Base-by-base conservation (phyloP, 2,329 filamentous ascomycete genomes). In the Stachybotrys echinatus region DNA sequence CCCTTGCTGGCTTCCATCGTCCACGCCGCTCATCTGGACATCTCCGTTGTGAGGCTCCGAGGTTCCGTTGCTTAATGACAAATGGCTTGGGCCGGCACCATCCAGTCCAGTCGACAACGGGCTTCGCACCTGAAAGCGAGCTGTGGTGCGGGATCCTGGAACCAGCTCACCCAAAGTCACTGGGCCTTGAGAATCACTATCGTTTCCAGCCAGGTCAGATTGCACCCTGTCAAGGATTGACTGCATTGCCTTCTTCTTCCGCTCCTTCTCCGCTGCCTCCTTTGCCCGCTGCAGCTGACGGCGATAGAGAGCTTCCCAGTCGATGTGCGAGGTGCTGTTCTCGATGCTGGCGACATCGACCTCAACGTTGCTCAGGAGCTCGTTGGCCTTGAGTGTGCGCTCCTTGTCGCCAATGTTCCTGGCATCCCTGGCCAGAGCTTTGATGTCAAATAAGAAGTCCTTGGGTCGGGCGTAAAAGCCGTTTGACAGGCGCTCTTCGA, bases 401-500 rank as follows among this genome's bases (percentile, higher is more conserved):
- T 95, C 88, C 58, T 85, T 84, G 60, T 97, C 92, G n/a, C 87
- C 89, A 51, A 85, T 80, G 12, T 84, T 85, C 63, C 85, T 88
- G 12, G 92, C 85, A 69, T 99, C 94, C 65, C 89, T 92, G 20
- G 87, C 86, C 5, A 99, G 74, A 34, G 85, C 82, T 64, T 87
- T 89, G 60, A 97, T 89, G 64, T 99, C 94, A 39, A 85, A 84
- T 47, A 95, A 71, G 63, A 96, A 99, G 64, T 96, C 92, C 59
- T 86, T 86, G 0, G 92, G 89, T 12, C 92, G 84, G 58, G 91
- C 89, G 69, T 99, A 99, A 69, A 90, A 99, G 5, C 94, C 94
- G 65, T 99, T 97, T 5, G 91, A 95, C 31, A 99, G 75, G n/a
- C 94, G 85, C 65, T 96, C 91, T 71, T 99, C 94, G 48, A 99